Evolutionary conservation across 1,284 basidiomycete species (phyloP).

Genomic region (Tetrapyrgos nigripes): DNA sequence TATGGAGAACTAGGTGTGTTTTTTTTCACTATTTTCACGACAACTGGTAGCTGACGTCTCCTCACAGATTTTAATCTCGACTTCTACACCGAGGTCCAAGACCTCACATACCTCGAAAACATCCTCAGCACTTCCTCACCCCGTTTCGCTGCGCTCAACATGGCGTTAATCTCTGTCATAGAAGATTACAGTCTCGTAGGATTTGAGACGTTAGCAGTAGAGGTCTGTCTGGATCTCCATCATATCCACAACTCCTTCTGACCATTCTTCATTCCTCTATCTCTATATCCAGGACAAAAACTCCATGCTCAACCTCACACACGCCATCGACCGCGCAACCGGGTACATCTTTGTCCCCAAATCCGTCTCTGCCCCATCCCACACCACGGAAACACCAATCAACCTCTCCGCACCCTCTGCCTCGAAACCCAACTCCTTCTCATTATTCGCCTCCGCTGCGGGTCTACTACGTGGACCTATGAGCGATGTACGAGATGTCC

Average conservation of each 20-base stretch:
- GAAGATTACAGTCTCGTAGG: slow-evolving; percentile 96
- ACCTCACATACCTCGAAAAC: slow-evolving; percentile 89
- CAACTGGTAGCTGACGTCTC: slow-evolving; percentile 15
- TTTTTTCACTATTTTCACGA: slow-evolving; percentile 5
- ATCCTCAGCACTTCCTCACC: slow-evolving; percentile 69
- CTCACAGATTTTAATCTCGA: slow-evolving; percentile 91
- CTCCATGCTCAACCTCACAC: slow-evolving; percentile 89
- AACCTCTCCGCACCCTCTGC: slow-evolving; percentile 45
- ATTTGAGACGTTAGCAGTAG: slow-evolving; percentile 97
- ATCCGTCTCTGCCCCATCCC: slow-evolving; percentile 20
- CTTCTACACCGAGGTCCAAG: slow-evolving; percentile 98
- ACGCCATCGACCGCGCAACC: slow-evolving; percentile 86
- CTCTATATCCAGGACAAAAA: slow-evolving; percentile 73
- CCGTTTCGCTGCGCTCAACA: slow-evolving; percentile 82
- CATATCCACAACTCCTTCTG: not conserved
- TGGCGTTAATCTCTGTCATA: slow-evolving; percentile 89
- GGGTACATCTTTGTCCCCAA: slow-evolving; percentile 87
- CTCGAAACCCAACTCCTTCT: slow-evolving; percentile 68
- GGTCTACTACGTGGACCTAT: slow-evolving; percentile 60
- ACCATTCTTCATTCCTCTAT: not conserved
- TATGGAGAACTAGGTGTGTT: slow-evolving; percentile 87
- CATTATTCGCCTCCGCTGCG: slow-evolving; percentile 71
- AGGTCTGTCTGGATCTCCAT: slow-evolving; percentile 54
- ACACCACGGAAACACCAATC: slow-evolving; percentile 58
- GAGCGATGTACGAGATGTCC: slow-evolving; percentile 78